Evolutionary conservation across 1,284 basidiomycete species (phyloP).

Genomic region (Fomitopsis pinicola): DNA sequence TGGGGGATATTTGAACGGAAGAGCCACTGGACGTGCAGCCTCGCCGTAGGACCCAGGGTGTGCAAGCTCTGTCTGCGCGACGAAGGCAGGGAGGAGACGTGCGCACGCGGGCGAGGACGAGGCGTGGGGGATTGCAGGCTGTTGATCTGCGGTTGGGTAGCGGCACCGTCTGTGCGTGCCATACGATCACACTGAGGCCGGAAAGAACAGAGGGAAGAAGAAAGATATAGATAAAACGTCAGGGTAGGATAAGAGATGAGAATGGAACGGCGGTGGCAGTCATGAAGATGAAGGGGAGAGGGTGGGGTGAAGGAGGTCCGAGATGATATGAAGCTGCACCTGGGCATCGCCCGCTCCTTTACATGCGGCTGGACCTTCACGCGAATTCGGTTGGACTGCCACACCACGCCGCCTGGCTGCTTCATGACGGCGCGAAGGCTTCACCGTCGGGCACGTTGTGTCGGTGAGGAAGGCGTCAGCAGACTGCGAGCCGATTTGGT

Average conservation of each 20-base stretch:
- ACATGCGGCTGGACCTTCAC: conserved; percentile 1
- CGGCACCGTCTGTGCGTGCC: conserved; percentile 18
- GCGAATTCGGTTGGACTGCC: not conserved
- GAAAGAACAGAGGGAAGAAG: not conserved
- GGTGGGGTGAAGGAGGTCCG: conserved; percentile 7
- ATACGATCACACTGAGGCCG: conserved; percentile 8
- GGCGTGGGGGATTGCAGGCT: conserved; percentile 19
- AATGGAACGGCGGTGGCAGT: not conserved
- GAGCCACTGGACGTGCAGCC: conserved; percentile 53
- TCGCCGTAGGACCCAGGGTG: conserved; percentile 15
- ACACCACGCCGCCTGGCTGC: not conserved
- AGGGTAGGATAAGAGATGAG: conserved; percentile 9
- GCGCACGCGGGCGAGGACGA: conserved; percentile 12
- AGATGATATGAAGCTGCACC: conserved; percentile 15
- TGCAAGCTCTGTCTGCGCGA: conserved; percentile 24
- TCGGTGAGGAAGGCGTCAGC: not conserved
- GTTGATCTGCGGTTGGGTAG: conserved; percentile 3
- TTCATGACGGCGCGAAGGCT: conserved; percentile 1
- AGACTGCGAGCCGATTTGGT: not conserved
- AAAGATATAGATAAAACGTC: not conserved
- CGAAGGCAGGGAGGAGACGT: conserved; percentile 15
- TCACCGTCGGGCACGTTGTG: not conserved
- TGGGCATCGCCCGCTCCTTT: not conserved
- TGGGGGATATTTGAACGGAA: conserved; percentile 70
- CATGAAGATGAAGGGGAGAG: conserved; percentile 13